phyloP scores from a whole-genome alignment of 371 early-diverging fungal species.

The Rhizomucor pusillus region DNA sequence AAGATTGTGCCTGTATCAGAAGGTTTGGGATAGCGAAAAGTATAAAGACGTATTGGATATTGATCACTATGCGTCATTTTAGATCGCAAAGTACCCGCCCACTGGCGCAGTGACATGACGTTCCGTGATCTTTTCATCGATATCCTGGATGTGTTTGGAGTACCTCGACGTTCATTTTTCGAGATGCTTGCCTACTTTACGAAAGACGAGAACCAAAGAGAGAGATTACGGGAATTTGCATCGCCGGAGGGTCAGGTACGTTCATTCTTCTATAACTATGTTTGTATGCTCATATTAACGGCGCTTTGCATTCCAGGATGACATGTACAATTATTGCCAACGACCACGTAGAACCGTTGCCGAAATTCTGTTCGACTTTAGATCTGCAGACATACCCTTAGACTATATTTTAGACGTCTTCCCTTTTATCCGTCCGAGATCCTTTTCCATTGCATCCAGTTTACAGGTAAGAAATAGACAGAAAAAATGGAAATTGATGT shows the following conservation, averaged over 20 bases:
- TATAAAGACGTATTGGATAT: background rate
- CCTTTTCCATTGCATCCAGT: slow-evolving; percentile 80
- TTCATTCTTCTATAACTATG: too few relatives aligned
- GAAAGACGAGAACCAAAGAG: slow-evolving; percentile 64
- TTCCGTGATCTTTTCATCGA: slow-evolving; percentile 69
- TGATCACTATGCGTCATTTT: background rate
- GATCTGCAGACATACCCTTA: slow-evolving; percentile 67
- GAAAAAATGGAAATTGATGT: background rate
- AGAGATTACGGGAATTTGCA: slow-evolving; percentile 79
- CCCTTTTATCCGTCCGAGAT: slow-evolving; percentile 72
- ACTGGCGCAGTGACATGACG: slow-evolving; percentile 52
- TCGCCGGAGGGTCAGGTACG: slow-evolving; percentile 74
- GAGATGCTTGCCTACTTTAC: slow-evolving; percentile 83
- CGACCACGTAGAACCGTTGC: slow-evolving; percentile 74
- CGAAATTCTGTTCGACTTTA: slow-evolving; percentile 86
- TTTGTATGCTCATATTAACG: too few relatives aligned
- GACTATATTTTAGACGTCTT: slow-evolving; percentile 84
- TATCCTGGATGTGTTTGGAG: slow-evolving; percentile 80
- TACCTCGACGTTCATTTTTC: slow-evolving; percentile 88
- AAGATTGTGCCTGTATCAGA: slow-evolving; percentile 41
- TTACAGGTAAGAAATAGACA: slow-evolving; percentile 18
- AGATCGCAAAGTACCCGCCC: slow-evolving; percentile 44
- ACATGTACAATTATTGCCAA: slow-evolving; percentile 81
- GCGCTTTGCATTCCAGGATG: slow-evolving; percentile 60
- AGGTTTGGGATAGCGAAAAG: slow-evolving; percentile 13